Evolutionary conservation across 768 basidiomycete genomes (phyloP), one percentile per base, ranked within the genome.

Genomic region (Imleria badia): DNA sequence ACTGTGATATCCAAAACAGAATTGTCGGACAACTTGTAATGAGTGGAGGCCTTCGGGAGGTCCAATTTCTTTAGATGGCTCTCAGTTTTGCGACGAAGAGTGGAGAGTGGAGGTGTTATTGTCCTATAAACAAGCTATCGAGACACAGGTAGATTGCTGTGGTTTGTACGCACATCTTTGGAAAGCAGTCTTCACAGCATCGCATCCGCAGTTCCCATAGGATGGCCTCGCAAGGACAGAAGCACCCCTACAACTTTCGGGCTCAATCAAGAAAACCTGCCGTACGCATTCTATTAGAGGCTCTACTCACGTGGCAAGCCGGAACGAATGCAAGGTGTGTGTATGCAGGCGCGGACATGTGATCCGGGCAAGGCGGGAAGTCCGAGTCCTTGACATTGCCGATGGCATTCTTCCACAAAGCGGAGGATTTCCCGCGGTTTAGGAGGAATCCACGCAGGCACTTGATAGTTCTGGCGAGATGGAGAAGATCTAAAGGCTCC

Each of bases 401-500:
- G 19, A 71, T 62, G 10, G 57, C 62, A n/a, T n/a, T n/a, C n/a
- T n/a, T n/a, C n/a, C n/a, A n/a, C n/a, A n/a, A n/a, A n/a, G n/a
- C n/a, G n/a, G 46, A 50, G 2, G 62, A 56, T 29, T 48, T 53
- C 6, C 50, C 31, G 34, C 56, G 66, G 30, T 58, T 58, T 26
- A 70, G 57, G 2, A 75, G 55, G 15, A 72, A 60, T 8, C 26
- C 33, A n/a, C 72, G 64, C 14, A 74, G 61, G 7, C 52, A 61
- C 35, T 73, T 73, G 10, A 62, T 66, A 19, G 63, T 64, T 33
- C 72, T 63, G n/a, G 68, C 40, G 6, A 75, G 64, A 26, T 68
- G 54, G 23, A 74, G 64, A 9, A 74, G 54, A 47, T 74, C 69
- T 6, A 66, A 31, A 1, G 74, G 72, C 9, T 68, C 63, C 13